Base-by-base conservation (phyloP, 768 basidiomycete genomes). In the Suillus placidus region DNA sequence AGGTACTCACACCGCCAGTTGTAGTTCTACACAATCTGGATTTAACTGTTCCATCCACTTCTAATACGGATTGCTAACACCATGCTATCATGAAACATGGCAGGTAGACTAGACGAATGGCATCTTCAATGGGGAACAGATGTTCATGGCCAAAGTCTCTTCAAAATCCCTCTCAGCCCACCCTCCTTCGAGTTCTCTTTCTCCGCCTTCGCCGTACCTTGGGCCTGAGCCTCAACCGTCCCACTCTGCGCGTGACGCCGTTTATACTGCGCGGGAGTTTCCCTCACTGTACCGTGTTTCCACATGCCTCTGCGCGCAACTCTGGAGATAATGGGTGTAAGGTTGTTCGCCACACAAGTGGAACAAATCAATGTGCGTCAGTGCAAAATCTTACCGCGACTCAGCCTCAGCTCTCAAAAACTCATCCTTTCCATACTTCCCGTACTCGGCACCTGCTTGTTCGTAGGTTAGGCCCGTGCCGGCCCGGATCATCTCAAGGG, bases 261-360 rank as follows among this genome's bases (percentile, higher is more conserved):
- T 79, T 97, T 96, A 76, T 92, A 96, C 58, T 91, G 88, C 0
- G 88, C 85, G 0, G 95, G 95, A 9, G 85, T 87, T 69, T 96
- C 95, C 16, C 79, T 79, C 6, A 68, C 70, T 0, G 70, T 71
- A 1, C 87, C 87, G 4, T 83, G 68, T 34, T 77, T 80, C 94
- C 94, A 97, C 83, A 95, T 91, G 0, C 95, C 95, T 65, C 81
- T 79, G 61, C 83, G 84, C 37, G 84, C 84, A 42, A 77, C 73
- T 70, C 93, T 95, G 64, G 5, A 45, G 16, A 4, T 30, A 23
- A 54, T 43, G 43, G 2, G 23, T 16, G 23, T 37, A 9, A 58
- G 56, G 56, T 57, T 57, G n/a, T 35, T 12, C 37, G 35, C 23
- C n/a, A 58, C 37, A 58, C 38, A 26, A 26, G 14, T 26, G 16